Conservation (phyloP, 805 yeast genomes). For the Sungouiozyma ichnusensis region DNA sequence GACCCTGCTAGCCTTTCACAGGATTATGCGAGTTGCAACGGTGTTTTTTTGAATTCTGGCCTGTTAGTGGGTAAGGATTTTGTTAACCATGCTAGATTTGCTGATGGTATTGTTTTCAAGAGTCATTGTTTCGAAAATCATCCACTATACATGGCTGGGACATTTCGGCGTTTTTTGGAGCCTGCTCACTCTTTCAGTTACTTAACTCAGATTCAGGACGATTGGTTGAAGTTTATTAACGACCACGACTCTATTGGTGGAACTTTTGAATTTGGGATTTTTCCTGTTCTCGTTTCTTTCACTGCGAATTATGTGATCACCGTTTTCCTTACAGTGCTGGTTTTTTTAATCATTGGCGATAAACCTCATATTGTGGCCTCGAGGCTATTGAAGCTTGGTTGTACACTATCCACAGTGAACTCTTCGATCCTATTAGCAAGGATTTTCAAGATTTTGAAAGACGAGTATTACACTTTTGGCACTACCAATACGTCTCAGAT, state of each 20-base stretch:
- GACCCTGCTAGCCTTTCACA: not conserved
- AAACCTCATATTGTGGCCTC: constrained; percentile 40
- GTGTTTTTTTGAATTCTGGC: constrained; percentile 27
- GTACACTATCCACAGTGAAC: constrained; percentile 44
- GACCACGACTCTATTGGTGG: constrained; percentile 29
- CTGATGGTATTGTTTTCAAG: constrained; percentile 16
- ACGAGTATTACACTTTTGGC: constrained; percentile 36
- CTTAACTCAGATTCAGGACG: constrained; percentile 26
- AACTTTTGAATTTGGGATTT: constrained; percentile 44
- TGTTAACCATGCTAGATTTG: constrained; percentile 7
- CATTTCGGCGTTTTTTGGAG: constrained; percentile 24
- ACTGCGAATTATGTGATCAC: constrained; percentile 58
- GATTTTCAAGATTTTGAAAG: constrained; percentile 36
- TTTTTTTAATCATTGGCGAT: constrained; percentile 54
- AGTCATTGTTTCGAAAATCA: constrained; percentile 27
- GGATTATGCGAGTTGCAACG: constrained; percentile 22
- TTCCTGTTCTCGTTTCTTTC: constrained; percentile 51
- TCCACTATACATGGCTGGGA: constrained; percentile 31
- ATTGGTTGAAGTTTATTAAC: constrained; percentile 40
- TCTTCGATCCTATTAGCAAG: constrained; percentile 40
- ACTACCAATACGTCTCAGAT: constrained; percentile 19
- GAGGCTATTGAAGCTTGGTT: constrained; percentile 29
- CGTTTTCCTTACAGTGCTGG: constrained; percentile 50
- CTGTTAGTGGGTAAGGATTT: constrained; percentile 18
- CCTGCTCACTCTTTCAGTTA: constrained; percentile 24